Evolutionary conservation across 176 grass and related monocot genomes (phyloP), one percentile per base, ranked within the genome.

Genomic region (Oryza meyeriana): DNA sequence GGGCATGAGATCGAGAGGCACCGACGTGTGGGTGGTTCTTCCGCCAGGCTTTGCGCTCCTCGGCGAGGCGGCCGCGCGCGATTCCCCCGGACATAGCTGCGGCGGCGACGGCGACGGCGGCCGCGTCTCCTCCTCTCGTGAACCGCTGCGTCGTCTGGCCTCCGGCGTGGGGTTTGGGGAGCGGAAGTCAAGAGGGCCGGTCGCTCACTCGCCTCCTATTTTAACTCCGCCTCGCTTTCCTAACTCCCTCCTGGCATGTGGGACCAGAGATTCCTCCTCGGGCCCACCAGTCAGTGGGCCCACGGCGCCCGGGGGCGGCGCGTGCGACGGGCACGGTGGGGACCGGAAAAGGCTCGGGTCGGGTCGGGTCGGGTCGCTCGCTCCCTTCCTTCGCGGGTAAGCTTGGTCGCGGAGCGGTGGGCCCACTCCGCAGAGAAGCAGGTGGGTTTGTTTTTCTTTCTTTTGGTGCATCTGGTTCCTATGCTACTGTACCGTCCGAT

Each of bases 31-130:
- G 95, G 83, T 98, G 95, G 78, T 98, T 98, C 92, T 79, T 98
- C 5, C 95, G 84, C 95, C 95, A 94, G 0, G 95, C 92, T 86
- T 94, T 98, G 66, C 95, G 92, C 92, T 98, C 95, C 88, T 98
- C 95, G 11, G 95, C 86, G 78, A 98, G 92, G 63, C 95, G 92
- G 40, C 90, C 92, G 38, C 95, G 86, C 9, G 95, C 95, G 36
- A 98, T 94, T 30, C 95, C 95, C 26, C 90, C 90, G 10, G 95
- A 94, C 95, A 98, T 93, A 73, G 48, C 66, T 14, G 1, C 70
- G 0, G 20, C 66, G 28, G 68, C 30, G 50, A 52, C 14, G 66
- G 64, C 42, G 17, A 26, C 27, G 35, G 4, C 42, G 72, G 58
- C 24, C 9, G 32, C 28, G 36, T 5, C 42, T 12, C 7, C 34